phyloP scores from a whole-genome alignment of 192 early-diverging fungal genomes.

The Mortierella claussenii region DNA sequence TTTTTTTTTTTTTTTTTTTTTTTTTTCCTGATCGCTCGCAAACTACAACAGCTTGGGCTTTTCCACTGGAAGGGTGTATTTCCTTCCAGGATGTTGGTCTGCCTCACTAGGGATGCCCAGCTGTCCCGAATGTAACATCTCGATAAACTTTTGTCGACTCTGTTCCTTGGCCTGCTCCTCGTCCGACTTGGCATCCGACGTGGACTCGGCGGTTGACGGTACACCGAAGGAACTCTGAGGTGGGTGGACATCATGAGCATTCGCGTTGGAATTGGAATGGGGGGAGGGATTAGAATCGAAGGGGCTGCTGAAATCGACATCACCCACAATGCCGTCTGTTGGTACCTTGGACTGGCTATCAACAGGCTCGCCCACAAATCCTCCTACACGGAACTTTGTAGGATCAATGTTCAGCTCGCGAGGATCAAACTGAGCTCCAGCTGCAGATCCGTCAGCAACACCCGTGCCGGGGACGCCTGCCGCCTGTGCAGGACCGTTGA shows the following conservation, averaged over 20 bases:
- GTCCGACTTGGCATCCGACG: slow-evolving; percentile 8
- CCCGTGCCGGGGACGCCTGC: not conserved
- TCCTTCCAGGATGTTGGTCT: slow-evolving; percentile 4
- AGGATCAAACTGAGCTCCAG: slow-evolving; percentile 8
- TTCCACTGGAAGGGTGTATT: slow-evolving; percentile 32
- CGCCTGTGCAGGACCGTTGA: not conserved
- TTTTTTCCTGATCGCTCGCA: not conserved
- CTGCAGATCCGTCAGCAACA: not conserved
- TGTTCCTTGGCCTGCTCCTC: slow-evolving; percentile 20
- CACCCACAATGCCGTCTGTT: too few relatives aligned
- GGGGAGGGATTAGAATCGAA: not conserved
- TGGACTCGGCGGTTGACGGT: not conserved
- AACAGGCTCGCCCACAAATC: slow-evolving; percentile 14
- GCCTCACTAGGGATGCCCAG: not conserved
- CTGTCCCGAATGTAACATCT: slow-evolving; percentile 3
- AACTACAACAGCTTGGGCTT: slow-evolving; percentile 23
- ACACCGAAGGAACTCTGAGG: not conserved
- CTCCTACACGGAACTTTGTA: slow-evolving; percentile 27
- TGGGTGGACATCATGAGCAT: too few relatives aligned
- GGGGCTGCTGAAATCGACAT: not conserved
- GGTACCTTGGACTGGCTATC: too few relatives aligned
- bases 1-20: not conserved
- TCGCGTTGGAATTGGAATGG: not conserved
- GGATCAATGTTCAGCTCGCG: not conserved
- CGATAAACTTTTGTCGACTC: slow-evolving; percentile 4